Evolutionary conservation across 1,284 basidiomycete species (phyloP).

Genomic region (Trichosporon faecale): DNA sequence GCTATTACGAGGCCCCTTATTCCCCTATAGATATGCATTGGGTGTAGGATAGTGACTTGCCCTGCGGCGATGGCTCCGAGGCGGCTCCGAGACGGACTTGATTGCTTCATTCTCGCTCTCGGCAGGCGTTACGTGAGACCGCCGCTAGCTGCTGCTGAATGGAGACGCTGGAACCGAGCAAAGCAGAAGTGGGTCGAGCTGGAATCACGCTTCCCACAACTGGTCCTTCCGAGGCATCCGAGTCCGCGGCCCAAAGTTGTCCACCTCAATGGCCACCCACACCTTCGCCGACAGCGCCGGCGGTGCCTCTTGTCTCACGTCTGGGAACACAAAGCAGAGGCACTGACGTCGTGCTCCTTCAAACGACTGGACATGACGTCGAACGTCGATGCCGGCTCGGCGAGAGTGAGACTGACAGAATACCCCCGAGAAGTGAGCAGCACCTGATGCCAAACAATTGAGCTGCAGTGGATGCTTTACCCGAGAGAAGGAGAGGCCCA

Average conservation of each 20-base stretch:
- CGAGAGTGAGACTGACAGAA: too few species aligned
- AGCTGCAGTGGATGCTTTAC: neutral
- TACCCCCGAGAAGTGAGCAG: neutral
- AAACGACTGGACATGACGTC: neutral
- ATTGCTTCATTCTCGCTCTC: neutral
- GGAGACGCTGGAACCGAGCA: neutral
- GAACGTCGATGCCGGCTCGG: too few species aligned
- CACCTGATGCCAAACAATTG: neutral
- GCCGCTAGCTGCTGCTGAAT: neutral
- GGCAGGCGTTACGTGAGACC: neutral
- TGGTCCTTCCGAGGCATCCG: neutral
- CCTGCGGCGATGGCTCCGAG: neutral
- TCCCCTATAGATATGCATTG: constrained; percentile 6
- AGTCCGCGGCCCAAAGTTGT: too few species aligned
- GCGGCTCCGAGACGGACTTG: too few species aligned
- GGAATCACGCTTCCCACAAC: neutral
- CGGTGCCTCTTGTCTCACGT: neutral
- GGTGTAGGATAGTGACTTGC: constrained; percentile 4
- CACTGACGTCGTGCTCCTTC: neutral
- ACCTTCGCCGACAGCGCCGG: too few species aligned
- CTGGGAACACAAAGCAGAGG: neutral
- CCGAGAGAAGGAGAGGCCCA: neutral
- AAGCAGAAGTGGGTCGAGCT: neutral
- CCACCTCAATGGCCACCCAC: too few species aligned
- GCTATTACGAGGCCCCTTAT: neutral